Percentiles rank a stretch among this genome's conserved stretches.
These are phyloP conservation scores for Cryphonectria japonica DNA, from an alignment of 2,329 filamentous ascomycete genomes.

Conservation along the genomic window DNA sequence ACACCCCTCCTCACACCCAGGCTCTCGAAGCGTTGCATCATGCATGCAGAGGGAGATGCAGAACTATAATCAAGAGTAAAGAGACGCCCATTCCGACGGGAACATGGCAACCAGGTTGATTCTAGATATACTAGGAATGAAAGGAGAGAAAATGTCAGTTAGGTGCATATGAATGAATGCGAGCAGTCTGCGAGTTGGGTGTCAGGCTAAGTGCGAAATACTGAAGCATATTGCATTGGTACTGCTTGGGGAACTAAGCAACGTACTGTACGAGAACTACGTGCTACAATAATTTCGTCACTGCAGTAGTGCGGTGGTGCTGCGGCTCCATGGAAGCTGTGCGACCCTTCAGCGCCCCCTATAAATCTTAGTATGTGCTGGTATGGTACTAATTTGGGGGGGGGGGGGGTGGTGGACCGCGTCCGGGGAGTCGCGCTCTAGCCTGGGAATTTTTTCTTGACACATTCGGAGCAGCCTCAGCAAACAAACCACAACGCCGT, in stretches of 20 bases:
- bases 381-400: neutral
- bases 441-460: slow-evolving; percentile 7
- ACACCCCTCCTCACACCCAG: neutral
- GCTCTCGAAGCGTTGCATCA: neutral
- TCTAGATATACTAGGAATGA: neutral
- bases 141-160: neutral
- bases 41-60: neutral
- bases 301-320: neutral
- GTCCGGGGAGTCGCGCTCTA: neutral
- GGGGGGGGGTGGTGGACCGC: too few species aligned
- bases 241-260: too few species aligned
- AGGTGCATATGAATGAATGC: neutral
- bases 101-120: neutral
- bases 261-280: too few species aligned
- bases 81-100: too few species aligned
- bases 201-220: neutral
- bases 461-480: neutral
- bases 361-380: neutral
- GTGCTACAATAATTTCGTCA: neutral
- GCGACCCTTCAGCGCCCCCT: neutral
- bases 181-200: neutral
- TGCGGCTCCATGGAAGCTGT: neutral
- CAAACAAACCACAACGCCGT: neutral
- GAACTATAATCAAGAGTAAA: too few species aligned
- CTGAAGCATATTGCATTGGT: too few species aligned